These are phyloP conservation scores for Chaetomiaceae sp. DNA, from an alignment of 2,329 filamentous ascomycete genomes.

Conservation along the genomic window DNA sequence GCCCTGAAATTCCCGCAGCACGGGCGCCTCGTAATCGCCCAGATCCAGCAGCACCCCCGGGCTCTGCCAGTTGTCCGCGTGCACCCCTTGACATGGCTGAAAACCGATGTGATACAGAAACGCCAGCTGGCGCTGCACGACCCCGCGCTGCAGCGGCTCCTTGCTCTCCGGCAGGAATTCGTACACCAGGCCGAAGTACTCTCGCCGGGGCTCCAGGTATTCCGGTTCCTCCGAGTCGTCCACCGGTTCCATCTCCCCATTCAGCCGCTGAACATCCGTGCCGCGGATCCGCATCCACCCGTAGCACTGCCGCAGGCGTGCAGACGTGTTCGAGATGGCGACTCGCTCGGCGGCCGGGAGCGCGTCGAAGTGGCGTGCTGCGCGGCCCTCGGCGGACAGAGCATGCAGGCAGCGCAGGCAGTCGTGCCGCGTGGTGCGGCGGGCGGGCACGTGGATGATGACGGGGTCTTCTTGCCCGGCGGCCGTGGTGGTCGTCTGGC, in stretches of 20 bases:
- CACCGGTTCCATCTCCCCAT: not conserved
- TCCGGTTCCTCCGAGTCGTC: not conserved
- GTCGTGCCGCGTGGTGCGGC: not conserved
- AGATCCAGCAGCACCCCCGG: constrained; percentile 5
- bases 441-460: not conserved
- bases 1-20: too few relatives aligned
- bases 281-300: not conserved
- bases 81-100: not conserved
- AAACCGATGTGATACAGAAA: not conserved
- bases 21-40: constrained; percentile 3
- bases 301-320: constrained; percentile 1
- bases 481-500: too few relatives aligned
- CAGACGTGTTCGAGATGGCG: not conserved
- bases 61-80: not conserved
- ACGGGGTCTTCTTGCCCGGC: too few relatives aligned
- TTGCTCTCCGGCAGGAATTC: constrained; percentile 3
- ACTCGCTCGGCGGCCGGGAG: not conserved
- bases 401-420: constrained; percentile 1
- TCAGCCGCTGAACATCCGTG: not conserved
- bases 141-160: not conserved
- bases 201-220: not conserved
- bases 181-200: constrained; percentile 3
- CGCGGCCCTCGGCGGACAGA: not conserved
- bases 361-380: not conserved
- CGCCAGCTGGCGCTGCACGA: constrained; percentile 1